phyloP scores from a whole-genome alignment of 2,329 filamentous ascomycete genomes.

The Scedosporium minutisporum region DNA sequence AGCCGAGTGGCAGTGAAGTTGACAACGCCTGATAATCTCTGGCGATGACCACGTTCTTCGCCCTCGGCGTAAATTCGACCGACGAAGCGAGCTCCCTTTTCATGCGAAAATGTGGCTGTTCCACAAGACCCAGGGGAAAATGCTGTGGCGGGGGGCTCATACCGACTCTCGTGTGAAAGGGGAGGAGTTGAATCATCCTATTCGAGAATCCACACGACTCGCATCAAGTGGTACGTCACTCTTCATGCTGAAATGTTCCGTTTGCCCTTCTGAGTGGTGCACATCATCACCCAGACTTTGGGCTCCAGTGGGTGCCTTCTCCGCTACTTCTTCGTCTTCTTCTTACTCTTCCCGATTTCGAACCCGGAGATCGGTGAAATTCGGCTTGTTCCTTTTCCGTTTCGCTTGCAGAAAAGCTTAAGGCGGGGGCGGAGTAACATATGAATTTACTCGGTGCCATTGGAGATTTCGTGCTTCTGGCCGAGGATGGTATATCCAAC shows the following conservation, averaged over 20 bases:
- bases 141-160: not conserved
- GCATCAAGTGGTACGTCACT: not conserved
- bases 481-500: not conserved
- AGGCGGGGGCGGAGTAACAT: not conserved
- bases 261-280: not conserved
- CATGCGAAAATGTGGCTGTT: not conserved
- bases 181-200: not conserved
- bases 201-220: not conserved
- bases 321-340: too few species aligned
- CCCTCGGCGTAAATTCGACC: not conserved
- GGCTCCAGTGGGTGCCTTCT: too few species aligned
- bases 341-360: too few species aligned
- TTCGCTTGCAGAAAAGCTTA: not conserved
- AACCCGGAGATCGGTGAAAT: too few species aligned
- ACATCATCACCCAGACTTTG: not conserved
- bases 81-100: not conserved
- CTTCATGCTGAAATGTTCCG: not conserved
- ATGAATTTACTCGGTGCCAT: not conserved
- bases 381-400: not conserved
- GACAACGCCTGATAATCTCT: too few species aligned
- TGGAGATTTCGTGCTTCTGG: not conserved
- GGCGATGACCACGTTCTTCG: too few species aligned
- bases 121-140: not conserved
- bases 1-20: not conserved
- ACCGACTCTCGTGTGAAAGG: not conserved